These are phyloP conservation scores for Serendipita sp. DNA, from an alignment of 768 basidiomycete genomes.

Conservation along the genomic window DNA sequence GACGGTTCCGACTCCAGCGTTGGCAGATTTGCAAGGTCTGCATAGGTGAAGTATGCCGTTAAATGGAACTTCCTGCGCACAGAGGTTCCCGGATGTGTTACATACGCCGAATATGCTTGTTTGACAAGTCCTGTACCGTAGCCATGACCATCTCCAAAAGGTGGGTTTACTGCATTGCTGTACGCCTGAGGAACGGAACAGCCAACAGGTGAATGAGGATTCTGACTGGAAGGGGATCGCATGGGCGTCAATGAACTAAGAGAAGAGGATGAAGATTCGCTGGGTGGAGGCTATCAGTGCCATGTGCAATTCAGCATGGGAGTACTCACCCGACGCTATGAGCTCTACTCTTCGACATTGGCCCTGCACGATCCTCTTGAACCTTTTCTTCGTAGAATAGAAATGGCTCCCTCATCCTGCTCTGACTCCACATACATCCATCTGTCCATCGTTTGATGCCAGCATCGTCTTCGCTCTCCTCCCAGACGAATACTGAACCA, in stretches of 20 bases:
- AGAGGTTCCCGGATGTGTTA: slow-evolving; percentile 27
- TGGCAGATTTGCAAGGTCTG: slow-evolving; percentile 30
- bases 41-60: slow-evolving; percentile 36
- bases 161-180: background rate
- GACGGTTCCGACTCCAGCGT: slow-evolving; percentile 31
- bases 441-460: slow-evolving; percentile 58
- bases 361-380: slow-evolving; percentile 4
- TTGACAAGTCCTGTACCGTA: slow-evolving; percentile 36
- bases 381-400: slow-evolving; percentile 41
- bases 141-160: background rate
- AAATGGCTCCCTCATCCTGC: slow-evolving; percentile 55
- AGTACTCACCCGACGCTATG: background rate
- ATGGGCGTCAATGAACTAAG: background rate
- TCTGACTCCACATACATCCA: slow-evolving; percentile 52
- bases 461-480: slow-evolving; percentile 48
- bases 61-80: slow-evolving; percentile 50
- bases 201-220: background rate
- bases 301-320: background rate
- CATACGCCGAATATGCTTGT: slow-evolving; percentile 57
- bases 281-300: background rate
- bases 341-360: slow-evolving; percentile 3
- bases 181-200: background rate
- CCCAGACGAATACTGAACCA: slow-evolving; percentile 54
- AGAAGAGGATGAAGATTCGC: slow-evolving; percentile 2
- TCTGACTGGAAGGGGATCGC: background rate